phyloP scores from a whole-genome alignment of 495 filamentous ascomycete genomes.

The Poronia punctata region DNA sequence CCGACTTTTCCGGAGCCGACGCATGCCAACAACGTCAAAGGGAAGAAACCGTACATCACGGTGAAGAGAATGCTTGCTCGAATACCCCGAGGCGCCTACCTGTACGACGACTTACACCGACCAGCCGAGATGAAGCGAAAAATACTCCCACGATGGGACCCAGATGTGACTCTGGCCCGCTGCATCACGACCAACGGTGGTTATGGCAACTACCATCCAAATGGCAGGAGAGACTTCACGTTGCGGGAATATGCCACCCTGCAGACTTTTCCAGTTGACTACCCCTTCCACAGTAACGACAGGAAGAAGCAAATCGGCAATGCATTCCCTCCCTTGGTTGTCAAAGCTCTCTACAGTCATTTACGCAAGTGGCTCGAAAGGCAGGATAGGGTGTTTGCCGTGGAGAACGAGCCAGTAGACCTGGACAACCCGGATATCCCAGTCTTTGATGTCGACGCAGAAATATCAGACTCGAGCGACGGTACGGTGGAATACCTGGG shows the following conservation, averaged over 20 bases:
- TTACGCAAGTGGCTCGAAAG: constrained; percentile 50
- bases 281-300: constrained; percentile 47
- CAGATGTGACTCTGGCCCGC: constrained; percentile 34
- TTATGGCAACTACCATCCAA: constrained; percentile 62
- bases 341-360: constrained; percentile 51
- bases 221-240: constrained; percentile 59
- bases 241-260: constrained; percentile 67
- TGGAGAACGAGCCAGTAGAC: constrained; percentile 14
- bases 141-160: constrained; percentile 34
- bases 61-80: constrained; percentile 21
- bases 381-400: constrained; percentile 39
- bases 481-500: constrained; percentile 15
- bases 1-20: constrained; percentile 64
- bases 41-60: constrained; percentile 31
- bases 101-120: constrained; percentile 43
- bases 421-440: constrained; percentile 10
- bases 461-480: neutral
- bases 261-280: constrained; percentile 63
- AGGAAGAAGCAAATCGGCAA: constrained; percentile 78
- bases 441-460: constrained; percentile 10
- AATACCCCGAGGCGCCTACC: constrained; percentile 25
- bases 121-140: constrained; percentile 17
- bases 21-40: constrained; percentile 43
- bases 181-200: constrained; percentile 67
- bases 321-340: constrained; percentile 66